A percentile compares a stretch with the other conserved stretches of the same genome.
Evolutionary conservation across 2,329 filamentous ascomycete species (phyloP).

Genomic region (Ceratocystis lukuohia): DNA sequence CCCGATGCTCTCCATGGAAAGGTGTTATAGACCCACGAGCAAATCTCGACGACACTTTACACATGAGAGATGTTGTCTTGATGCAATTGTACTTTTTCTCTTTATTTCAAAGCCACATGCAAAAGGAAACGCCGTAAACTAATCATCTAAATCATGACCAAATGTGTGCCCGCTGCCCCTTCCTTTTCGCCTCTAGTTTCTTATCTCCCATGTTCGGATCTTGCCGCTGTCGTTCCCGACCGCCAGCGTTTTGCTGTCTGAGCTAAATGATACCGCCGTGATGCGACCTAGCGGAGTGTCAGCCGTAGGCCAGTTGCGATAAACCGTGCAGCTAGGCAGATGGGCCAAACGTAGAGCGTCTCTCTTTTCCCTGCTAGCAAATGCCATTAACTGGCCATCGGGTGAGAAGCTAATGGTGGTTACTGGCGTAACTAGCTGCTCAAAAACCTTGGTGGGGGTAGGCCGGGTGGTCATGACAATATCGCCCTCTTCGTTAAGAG

Average conservation of each 20-base stretch:
- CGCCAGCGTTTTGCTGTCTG: conserved; percentile 55
- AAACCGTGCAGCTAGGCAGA: conserved; percentile 82
- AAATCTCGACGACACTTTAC: background rate
- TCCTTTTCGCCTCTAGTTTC: conserved; percentile 34
- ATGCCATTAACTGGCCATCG: conserved; percentile 78
- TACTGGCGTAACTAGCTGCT: conserved; percentile 78
- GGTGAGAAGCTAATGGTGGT: conserved; percentile 69
- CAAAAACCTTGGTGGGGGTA: conserved; percentile 58
- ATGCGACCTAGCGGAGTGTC: conserved; percentile 79
- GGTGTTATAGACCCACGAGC: background rate
- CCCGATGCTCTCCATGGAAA: background rate
- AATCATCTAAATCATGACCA: conserved; percentile 19
- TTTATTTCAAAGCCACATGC: conserved; percentile 6
- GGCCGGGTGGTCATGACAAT: conserved; percentile 49
- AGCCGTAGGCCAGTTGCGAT: conserved; percentile 90
- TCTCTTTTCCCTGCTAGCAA: conserved; percentile 76
- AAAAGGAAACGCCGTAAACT: conserved; percentile 14
- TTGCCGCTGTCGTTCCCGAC: conserved; percentile 83
- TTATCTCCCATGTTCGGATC: conserved; percentile 82
- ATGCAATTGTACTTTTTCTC: conserved; percentile 11
- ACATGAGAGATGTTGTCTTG: background rate
- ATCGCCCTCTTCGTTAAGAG: conserved; percentile 26
- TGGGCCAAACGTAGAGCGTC: conserved; percentile 81
- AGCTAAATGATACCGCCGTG: conserved; percentile 56
- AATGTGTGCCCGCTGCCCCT: background rate